phyloP scores from a whole-genome alignment of 495 filamentous ascomycete genomes.

The Daldinia vernicosa region DNA sequence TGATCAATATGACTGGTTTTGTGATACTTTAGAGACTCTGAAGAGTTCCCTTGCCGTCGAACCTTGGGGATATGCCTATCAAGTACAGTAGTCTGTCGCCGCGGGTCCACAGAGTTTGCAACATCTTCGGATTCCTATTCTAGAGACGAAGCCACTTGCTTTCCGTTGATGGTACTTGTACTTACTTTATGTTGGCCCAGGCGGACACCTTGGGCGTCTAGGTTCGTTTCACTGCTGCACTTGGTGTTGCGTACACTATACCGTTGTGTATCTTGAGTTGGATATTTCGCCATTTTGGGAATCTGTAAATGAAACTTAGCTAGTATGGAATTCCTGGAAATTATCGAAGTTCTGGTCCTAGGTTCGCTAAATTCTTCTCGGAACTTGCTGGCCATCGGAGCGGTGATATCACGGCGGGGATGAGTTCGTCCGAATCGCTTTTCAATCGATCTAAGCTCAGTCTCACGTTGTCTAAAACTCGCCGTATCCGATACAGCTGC shows the following conservation, averaged over 20 bases:
- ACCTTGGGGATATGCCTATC: background rate
- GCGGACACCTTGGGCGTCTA: background rate
- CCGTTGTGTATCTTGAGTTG: conserved; percentile 28
- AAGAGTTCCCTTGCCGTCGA: background rate
- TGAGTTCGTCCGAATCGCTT: conserved; percentile 48
- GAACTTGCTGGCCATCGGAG: conserved; percentile 46
- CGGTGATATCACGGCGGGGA: conserved; percentile 40
- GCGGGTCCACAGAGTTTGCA: background rate
- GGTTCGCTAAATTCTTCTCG: conserved; percentile 44
- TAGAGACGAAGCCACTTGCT: background rate
- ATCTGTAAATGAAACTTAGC: conserved; percentile 48
- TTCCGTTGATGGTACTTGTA: background rate
- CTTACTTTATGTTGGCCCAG: background rate
- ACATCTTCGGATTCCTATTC: conserved; percentile 1
- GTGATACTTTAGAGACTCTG: background rate
- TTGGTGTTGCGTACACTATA: conserved; percentile 3
- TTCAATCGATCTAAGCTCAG: conserved; percentile 42
- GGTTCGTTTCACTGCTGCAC: background rate
- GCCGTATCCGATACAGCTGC: conserved; percentile 31
- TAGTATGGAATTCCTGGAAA: conserved; percentile 45
- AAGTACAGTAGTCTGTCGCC: background rate
- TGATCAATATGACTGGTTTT: background rate
- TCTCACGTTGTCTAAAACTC: conserved; percentile 42
- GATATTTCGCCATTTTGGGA: conserved; percentile 42
- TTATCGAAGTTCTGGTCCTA: conserved; percentile 15